Conservation (phyloP, 2,329 filamentous ascomycete genomes). For the Hypoxylon sp. region DNA sequence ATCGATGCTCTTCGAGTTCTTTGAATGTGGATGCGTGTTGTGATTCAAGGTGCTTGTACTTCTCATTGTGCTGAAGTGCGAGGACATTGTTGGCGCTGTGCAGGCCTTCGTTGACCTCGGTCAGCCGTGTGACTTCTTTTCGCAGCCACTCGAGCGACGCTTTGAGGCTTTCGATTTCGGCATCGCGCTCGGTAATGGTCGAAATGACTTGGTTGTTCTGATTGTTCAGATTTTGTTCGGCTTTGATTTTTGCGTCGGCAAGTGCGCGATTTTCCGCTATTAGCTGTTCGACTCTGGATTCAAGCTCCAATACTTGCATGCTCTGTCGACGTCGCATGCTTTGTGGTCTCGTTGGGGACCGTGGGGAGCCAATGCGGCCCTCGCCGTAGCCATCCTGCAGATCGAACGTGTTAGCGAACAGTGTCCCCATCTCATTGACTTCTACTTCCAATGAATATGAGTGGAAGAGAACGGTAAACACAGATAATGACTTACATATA, state of each 20-base stretch:
- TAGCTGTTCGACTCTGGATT: slow-evolving; percentile 86
- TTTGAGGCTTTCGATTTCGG: slow-evolving; percentile 86
- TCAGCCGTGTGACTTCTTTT: slow-evolving; percentile 84
- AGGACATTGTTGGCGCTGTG: slow-evolving; percentile 83
- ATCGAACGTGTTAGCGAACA: slow-evolving; percentile 38
- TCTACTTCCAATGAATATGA: slow-evolving; percentile 19
- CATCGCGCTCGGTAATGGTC: slow-evolving; percentile 84
- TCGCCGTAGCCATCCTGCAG: slow-evolving; percentile 92
- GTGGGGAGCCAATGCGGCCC: slow-evolving; percentile 86
- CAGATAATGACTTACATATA: slow-evolving; percentile 80
- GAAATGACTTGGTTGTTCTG: slow-evolving; percentile 77
- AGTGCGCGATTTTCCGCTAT: slow-evolving; percentile 87
- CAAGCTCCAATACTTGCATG: slow-evolving; percentile 95
- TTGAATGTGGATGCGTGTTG: slow-evolving; percentile 76
- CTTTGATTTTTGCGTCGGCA: slow-evolving; percentile 77
- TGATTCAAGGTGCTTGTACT: slow-evolving; percentile 76
- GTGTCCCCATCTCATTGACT: slow-evolving; percentile 23
- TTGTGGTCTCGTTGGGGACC: slow-evolving; percentile 92
- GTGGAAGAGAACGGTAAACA: slow-evolving; percentile 1
- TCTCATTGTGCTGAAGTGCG: slow-evolving; percentile 80
- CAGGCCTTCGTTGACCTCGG: slow-evolving; percentile 85
- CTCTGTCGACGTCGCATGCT: slow-evolving; percentile 98
- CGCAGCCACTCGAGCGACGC: slow-evolving; percentile 84
- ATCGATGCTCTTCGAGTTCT: slow-evolving; percentile 78
- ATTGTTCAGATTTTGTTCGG: slow-evolving; percentile 77